Conservation (phyloP, 2,329 filamentous ascomycete genomes). For the Epicoccum nigrum region DNA sequence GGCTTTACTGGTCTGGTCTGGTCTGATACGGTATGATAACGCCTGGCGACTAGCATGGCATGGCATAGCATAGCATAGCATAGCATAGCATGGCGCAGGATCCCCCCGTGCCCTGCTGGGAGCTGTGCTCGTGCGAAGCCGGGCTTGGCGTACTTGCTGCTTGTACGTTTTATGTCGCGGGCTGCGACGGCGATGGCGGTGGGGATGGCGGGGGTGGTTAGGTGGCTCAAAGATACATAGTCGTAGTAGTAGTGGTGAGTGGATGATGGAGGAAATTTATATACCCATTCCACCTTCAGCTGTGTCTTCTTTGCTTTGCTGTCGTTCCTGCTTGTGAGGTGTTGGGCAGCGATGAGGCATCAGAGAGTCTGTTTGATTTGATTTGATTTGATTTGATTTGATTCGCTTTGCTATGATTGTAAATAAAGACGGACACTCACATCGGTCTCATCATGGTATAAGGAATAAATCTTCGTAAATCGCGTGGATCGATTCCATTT, state of each 20-base stretch:
- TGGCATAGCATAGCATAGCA: not conserved
- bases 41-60: constrained; percentile 1
- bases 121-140: too few relatives aligned
- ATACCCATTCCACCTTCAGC: constrained; percentile 7
- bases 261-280: constrained; percentile 8
- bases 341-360: too few relatives aligned
- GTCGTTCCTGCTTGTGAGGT: too few relatives aligned
- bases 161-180: constrained; percentile 10
- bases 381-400: too few relatives aligned
- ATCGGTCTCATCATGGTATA: too few relatives aligned
- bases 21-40: constrained; percentile 2
- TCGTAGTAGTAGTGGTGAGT: constrained; percentile 3
- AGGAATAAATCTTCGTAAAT: too few relatives aligned
- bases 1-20: not conserved
- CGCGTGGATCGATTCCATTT: too few relatives aligned
- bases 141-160: not conserved
- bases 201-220: not conserved
- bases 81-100: too few relatives aligned
- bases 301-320: not conserved
- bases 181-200: not conserved
- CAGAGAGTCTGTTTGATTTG: too few relatives aligned
- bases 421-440: too few relatives aligned
- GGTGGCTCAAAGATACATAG: not conserved
- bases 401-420: too few relatives aligned
- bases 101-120: too few relatives aligned